Evolutionary conservation across 83 land plant genomes (phyloP).

Genomic region (Diphasiastrum complanatum): DNA sequence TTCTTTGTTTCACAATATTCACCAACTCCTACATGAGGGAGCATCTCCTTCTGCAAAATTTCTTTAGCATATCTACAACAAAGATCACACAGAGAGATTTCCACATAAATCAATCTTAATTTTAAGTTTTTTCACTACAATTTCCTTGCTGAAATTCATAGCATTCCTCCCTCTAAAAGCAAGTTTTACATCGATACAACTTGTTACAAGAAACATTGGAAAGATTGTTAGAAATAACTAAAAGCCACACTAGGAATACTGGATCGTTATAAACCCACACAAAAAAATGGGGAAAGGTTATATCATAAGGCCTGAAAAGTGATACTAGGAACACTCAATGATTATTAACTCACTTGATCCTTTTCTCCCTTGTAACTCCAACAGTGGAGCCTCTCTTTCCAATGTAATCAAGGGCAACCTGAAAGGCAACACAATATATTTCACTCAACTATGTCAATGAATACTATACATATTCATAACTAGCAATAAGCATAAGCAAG

Average conservation of each 20-base stretch:
- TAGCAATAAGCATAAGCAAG: neutral
- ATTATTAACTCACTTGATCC: constrained; percentile 64
- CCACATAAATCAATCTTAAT: neutral
- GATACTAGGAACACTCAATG: constrained; percentile 1
- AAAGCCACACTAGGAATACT: too few species aligned
- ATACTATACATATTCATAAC: too few species aligned
- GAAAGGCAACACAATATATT: neutral
- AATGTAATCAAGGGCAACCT: constrained; percentile 97
- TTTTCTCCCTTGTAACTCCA: constrained; percentile 95
- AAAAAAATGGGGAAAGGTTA: neutral
- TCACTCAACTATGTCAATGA: neutral
- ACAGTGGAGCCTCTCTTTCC: constrained; percentile 96
- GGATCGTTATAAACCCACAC: neutral
- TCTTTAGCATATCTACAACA: constrained; percentile 84
- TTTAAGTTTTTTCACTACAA: too few species aligned
- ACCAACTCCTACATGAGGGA: constrained; percentile 98
- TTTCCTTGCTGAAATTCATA: too few species aligned
- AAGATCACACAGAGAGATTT: neutral
- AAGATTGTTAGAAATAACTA: too few species aligned
- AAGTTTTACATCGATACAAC: too few species aligned
- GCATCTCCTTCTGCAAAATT: constrained; percentile 98
- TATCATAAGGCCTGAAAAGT: neutral
- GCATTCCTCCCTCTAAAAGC: too few species aligned
- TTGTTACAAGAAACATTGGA: too few species aligned
- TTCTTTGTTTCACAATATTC: constrained; percentile 98